Evolutionary conservation across 331 rosid genomes (phyloP), one percentile per base, ranked within the genome.

Genomic region (Pyracantha coccinea): DNA sequence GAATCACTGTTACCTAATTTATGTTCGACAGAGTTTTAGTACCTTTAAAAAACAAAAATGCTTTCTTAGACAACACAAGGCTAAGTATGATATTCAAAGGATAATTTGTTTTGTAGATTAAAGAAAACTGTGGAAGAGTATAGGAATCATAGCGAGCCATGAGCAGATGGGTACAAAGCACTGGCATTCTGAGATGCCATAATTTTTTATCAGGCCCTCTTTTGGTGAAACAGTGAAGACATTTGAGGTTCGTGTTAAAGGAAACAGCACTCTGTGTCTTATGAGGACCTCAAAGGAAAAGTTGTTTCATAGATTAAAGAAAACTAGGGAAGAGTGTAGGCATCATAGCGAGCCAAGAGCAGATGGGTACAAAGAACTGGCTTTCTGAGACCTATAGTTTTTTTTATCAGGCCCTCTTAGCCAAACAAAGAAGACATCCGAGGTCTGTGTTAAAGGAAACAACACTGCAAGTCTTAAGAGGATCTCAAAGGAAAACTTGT

Each of bases 331-430:
- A 27, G 12, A 7, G 6, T 28, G 41, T 62, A 8, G 12, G 38
- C 20, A 62, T 62, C 67, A 62, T 62, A 62, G 67, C 67, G 67
- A 62, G 67, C 67, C 67, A 62, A 62, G 35, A 28, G 67, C 41
- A 62, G 31, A 62, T 27, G 28, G 20, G 67, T 27, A 62, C 38
- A 62, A 28, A 15, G n/a, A 11, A 61, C 66, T 14, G 66, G 66
- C 66, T 61, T 61, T 61, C 66, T 61, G 66, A 61, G 38, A 61
- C 6, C 35, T 10, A 8, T 33, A 33, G 2, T 33, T 33, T 33
- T 33, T 33, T 33, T n/a, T n/a, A 33, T 33, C 3, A 33, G 38
- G 10, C 38, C 38, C 38, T 33, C 38, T 33, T 33, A 33, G 38
- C 38, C 38, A 33, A 33, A 33, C 38, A 33, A 33, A 33, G 38